Percentiles rank a stretch among this genome's conserved stretches.
phyloP scores from a whole-genome alignment of 2,329 filamentous ascomycete species.

The Tolypocladium cylindrosporum region DNA sequence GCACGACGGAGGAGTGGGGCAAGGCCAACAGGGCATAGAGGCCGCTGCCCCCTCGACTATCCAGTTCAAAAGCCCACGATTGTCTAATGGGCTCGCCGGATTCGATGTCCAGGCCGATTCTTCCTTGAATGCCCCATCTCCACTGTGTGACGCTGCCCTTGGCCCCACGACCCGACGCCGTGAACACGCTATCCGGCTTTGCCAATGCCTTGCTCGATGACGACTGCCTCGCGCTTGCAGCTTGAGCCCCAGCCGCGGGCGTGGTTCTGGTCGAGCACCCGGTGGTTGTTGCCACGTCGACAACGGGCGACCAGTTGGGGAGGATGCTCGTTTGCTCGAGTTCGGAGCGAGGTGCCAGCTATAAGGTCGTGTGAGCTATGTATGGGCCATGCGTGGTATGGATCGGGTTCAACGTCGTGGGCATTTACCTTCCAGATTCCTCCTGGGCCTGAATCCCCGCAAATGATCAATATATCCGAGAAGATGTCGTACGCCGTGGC shows the following conservation, averaged over 20 bases:
- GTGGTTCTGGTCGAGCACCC: conserved; percentile 16
- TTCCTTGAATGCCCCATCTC: conserved; percentile 59
- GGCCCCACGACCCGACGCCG: conserved; percentile 52
- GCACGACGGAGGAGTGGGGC: conserved; percentile 35
- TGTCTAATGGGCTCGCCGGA: conserved; percentile 37
- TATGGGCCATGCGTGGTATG: background rate
- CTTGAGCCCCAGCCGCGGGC: background rate
- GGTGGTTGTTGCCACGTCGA: conserved; percentile 43
- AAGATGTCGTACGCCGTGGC: conserved; percentile 59
- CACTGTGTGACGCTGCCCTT: conserved; percentile 59
- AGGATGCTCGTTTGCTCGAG: conserved; percentile 37
- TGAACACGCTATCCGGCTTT: conserved; percentile 48
- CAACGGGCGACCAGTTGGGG: conserved; percentile 51
- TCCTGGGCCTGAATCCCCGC: conserved; percentile 69
- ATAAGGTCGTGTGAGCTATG: conserved; percentile 4
- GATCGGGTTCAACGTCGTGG: too few species aligned
- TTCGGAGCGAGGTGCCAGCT: conserved; percentile 46
- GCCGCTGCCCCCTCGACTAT: conserved; percentile 8
- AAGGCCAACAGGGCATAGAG: conserved; percentile 35
- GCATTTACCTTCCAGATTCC: conserved; percentile 57
- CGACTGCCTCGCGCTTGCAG: conserved; percentile 4
- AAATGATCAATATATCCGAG: conserved; percentile 70
- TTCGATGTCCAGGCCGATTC: conserved; percentile 49
- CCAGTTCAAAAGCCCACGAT: conserved; percentile 39
- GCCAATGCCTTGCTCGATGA: conserved; percentile 6